These are phyloP conservation scores for Pezicula rhizophila DNA, from an alignment of 2,329 filamentous ascomycete genomes.

Conservation along the genomic window DNA sequence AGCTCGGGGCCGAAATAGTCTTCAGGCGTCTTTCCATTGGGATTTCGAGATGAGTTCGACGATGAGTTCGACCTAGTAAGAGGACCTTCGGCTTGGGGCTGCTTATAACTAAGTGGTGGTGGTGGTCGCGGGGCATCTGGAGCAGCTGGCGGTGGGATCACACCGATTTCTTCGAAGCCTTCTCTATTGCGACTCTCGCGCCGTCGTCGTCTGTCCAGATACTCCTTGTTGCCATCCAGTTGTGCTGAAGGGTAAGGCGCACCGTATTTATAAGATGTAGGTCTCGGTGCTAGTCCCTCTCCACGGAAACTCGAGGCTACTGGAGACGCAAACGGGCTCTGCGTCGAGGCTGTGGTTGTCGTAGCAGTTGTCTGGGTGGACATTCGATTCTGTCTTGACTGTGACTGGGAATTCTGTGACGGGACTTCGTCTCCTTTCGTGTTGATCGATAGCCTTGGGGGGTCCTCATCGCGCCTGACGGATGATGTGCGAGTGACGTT, in stretches of 20 bases:
- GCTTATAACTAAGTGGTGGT: constrained; percentile 52
- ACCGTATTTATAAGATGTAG: constrained; percentile 49
- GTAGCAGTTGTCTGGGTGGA: constrained; percentile 53
- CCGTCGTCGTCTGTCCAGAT: constrained; percentile 36
- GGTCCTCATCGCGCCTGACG: constrained; percentile 29
- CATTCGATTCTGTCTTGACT: constrained; percentile 23
- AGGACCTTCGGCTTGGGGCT: constrained; percentile 32
- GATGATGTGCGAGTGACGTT: constrained; percentile 31
- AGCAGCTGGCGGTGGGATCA: constrained; percentile 40
- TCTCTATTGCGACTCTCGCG: constrained; percentile 38
- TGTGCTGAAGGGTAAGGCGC: constrained; percentile 19
- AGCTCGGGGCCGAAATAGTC: constrained; percentile 17
- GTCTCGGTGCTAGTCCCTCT: constrained; percentile 51
- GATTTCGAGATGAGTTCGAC: constrained; percentile 14
- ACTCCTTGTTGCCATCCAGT: constrained; percentile 34
- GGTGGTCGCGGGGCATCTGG: constrained; percentile 54
- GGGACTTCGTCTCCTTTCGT: constrained; percentile 18
- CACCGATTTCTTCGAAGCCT: constrained; percentile 24
- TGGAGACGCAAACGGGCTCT: constrained; percentile 52
- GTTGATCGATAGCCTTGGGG: constrained; percentile 16
- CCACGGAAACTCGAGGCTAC: constrained; percentile 43
- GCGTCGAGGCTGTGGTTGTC: constrained; percentile 52
- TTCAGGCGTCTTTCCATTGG: constrained; percentile 7
- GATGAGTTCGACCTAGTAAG: constrained; percentile 21
- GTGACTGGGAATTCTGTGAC: constrained; percentile 35